A percentile compares a stretch with the other conserved stretches of the same genome.
Evolutionary conservation across 2,329 filamentous ascomycete genomes (phyloP).

Genomic region (Phialophora expanda): DNA sequence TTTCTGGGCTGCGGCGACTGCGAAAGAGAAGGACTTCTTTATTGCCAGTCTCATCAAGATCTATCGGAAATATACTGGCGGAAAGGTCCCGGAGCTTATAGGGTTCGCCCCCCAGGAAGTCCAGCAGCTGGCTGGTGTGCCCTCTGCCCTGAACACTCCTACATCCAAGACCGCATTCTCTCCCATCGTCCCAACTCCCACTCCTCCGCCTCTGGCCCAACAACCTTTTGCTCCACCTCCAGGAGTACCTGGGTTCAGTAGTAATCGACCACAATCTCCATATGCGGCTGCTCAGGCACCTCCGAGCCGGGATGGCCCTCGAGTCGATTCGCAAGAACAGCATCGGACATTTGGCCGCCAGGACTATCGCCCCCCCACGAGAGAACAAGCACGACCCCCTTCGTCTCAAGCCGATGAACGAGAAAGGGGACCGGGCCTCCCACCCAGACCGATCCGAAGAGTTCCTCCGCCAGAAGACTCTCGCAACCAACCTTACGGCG

Average conservation of each 20-base stretch:
- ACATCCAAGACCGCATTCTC: conserved; percentile 39
- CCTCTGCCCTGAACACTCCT: conserved; percentile 25
- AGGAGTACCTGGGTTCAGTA: conserved; percentile 4
- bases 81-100: conserved; percentile 74
- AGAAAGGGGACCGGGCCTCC: conserved; percentile 15
- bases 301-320: conserved; percentile 28
- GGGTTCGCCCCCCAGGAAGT: conserved; percentile 83
- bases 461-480: conserved; percentile 18
- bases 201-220: conserved; percentile 29
- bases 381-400: conserved; percentile 28
- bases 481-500: conserved; percentile 26
- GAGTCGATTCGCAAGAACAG: conserved; percentile 25
- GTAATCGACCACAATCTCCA: conserved; percentile 34
- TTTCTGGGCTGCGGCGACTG: conserved; percentile 91
- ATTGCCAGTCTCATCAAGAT: conserved; percentile 96
- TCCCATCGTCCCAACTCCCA: conserved; percentile 37
- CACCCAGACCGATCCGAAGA: conserved; percentile 20
- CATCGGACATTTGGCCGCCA: conserved; percentile 23
- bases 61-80: conserved; percentile 92
- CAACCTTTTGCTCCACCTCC: conserved; percentile 3
- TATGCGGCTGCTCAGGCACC: conserved; percentile 24
- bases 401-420: conserved; percentile 26
- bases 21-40: conserved; percentile 98
- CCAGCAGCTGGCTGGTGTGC: conserved; percentile 71
- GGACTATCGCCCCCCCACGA: conserved; percentile 25